phyloP scores from a whole-genome alignment of 805 yeast genomes.

The Aciculoconidium aculeatum region DNA sequence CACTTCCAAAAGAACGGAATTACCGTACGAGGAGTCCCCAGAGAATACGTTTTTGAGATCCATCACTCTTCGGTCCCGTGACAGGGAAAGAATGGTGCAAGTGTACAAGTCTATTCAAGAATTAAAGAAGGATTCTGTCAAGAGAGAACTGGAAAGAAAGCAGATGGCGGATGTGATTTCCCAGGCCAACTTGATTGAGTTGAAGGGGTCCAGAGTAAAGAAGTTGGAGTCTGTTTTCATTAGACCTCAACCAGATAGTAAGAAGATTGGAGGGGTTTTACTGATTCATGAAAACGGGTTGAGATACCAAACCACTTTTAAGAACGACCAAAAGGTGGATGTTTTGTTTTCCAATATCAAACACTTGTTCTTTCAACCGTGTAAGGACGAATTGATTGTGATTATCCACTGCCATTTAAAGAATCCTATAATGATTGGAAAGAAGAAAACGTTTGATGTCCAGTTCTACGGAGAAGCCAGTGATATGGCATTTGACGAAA shows the following conservation, averaged over 20 bases:
- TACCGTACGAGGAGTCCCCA: slow-evolving; percentile 86
- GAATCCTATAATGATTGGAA: slow-evolving; percentile 91
- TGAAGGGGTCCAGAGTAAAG: slow-evolving; percentile 76
- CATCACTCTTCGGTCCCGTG: slow-evolving; percentile 82
- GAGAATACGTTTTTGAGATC: slow-evolving; percentile 84
- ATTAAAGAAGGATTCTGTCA: slow-evolving; percentile 84
- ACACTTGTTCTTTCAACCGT: slow-evolving; percentile 92
- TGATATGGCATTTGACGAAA: slow-evolving; percentile 93
- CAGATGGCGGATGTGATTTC: slow-evolving; percentile 91
- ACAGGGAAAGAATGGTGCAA: slow-evolving; percentile 85
- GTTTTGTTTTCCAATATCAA: slow-evolving; percentile 85
- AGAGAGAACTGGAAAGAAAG: slow-evolving; percentile 85
- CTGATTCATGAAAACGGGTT: slow-evolving; percentile 95
- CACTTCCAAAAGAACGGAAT: slow-evolving; percentile 62
- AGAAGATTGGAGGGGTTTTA: slow-evolving; percentile 84
- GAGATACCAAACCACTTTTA: slow-evolving; percentile 81
- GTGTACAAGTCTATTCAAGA: slow-evolving; percentile 87
- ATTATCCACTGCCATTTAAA: slow-evolving; percentile 89
- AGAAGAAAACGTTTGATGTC: slow-evolving; percentile 89
- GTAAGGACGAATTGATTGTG: slow-evolving; percentile 90
- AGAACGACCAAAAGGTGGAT: slow-evolving; percentile 83
- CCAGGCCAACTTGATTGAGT: slow-evolving; percentile 82
- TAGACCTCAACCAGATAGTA: slow-evolving; percentile 96
- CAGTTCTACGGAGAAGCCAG: slow-evolving; percentile 97
- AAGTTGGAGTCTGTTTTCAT: slow-evolving; percentile 84